Evolutionary conservation across 306 rosid species (phyloP).

Genomic region (Heteromeles arbutifolia): DNA sequence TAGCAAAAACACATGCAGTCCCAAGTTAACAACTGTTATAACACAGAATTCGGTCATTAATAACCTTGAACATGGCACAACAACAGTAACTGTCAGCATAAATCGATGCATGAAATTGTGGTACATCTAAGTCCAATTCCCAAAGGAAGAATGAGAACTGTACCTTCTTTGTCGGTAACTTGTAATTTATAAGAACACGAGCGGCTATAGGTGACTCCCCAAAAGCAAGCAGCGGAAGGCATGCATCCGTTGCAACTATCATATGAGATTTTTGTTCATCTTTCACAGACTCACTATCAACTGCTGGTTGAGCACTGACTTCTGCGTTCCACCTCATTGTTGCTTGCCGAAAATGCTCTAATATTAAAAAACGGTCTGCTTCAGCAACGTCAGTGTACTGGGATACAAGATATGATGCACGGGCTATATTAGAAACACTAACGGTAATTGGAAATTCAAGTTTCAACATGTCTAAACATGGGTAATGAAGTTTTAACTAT

Average conservation of each 20-base stretch:
- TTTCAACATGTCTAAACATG: background rate
- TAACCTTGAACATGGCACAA: background rate
- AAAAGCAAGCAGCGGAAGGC: constrained; percentile 77
- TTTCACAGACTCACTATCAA: constrained; percentile 40
- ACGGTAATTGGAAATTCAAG: background rate
- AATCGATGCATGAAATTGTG: background rate
- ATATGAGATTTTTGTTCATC: constrained; percentile 58
- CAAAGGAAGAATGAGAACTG: background rate
- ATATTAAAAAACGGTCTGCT: constrained; percentile 50
- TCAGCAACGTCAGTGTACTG: constrained; percentile 95
- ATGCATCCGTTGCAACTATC: constrained; percentile 78
- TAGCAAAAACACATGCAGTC: background rate
- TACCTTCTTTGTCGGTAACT: constrained; percentile 77
- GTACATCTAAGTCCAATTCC: background rate
- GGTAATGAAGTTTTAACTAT: background rate
- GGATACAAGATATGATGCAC: constrained; percentile 10
- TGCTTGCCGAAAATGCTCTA: constrained; percentile 61
- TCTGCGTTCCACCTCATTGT: constrained; percentile 47
- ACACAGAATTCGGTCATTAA: constrained; percentile 17
- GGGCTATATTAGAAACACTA: constrained; percentile 2
- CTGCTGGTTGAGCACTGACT: constrained; percentile 32
- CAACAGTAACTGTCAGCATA: background rate
- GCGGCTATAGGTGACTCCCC: constrained; percentile 67
- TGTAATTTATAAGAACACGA: constrained; percentile 74
- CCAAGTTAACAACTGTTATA: background rate